Base-by-base conservation (phyloP, 495 filamentous ascomycete genomes). In the Pyrenula aspistea region DNA sequence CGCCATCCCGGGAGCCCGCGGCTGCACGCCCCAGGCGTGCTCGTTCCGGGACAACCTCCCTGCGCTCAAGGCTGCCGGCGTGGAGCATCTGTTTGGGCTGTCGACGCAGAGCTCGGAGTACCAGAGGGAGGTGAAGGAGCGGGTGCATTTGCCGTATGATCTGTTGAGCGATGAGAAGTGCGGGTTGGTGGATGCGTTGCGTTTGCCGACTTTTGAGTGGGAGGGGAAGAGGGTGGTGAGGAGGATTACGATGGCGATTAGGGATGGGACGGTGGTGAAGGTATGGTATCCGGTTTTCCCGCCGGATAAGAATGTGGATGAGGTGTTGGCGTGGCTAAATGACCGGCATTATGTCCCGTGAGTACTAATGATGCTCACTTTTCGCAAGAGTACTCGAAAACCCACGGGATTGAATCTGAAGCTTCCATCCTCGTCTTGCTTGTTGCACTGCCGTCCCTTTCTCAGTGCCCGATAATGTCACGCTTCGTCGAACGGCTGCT, bases 1-100 rank as follows among this genome's bases (percentile, higher is more conserved):
- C 55, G 54, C 58, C 2, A 64, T 64, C 31, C 62, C 65, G n/a
- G 62, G 65, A 2, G 63, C 64, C 12, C 55, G 65, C 24, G 65
- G 65, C 42, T 68, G 64, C 56, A 66, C 65, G 19, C 65, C 65
- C 4, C 65, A 68, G 56, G 65, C 66, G 19, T 68, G 65, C 50
- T 60, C 55, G 0, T 68, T 66, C 53, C 60, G 65, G n/a, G 65
- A 68, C 50, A 56, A 57, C 21, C 49, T 62, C 15, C 23, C 22
- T 4, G 50, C 57, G 10, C 53, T 64, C 23, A 11, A 24, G 3
- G 36, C 51, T 24, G 53, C 56, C 10, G 64, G 64, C 12, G 62
- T 67, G 20, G 48, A 47, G 19, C 49, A 53, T 22, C 53, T 67
- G 23, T 65, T 59, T 50, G 60, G 64, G 10, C 15, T 59, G 48